Evolutionary conservation across 2,329 filamentous ascomycete genomes (phyloP).

Genomic region (Fusarium beomiforme): DNA sequence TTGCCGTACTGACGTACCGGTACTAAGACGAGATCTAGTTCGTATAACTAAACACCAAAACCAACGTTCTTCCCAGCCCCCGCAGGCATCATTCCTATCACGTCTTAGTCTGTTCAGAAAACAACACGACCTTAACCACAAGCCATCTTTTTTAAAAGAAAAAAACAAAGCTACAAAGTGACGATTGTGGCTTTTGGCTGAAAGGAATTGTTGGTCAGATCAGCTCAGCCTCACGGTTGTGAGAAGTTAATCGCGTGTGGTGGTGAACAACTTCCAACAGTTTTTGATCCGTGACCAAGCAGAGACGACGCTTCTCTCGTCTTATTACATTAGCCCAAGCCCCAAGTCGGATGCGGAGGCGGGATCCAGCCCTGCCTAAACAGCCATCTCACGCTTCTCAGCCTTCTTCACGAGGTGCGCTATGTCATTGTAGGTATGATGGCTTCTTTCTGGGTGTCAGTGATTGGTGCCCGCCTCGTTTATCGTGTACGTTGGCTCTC

Average conservation of each 20-base stretch:
- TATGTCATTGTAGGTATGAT: constrained; percentile 12
- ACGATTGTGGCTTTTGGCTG: constrained; percentile 6
- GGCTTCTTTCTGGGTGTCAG: neutral
- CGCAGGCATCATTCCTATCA: neutral
- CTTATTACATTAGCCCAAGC: neutral
- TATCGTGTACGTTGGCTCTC: neutral
- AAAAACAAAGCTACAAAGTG: neutral
- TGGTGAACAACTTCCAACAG: neutral
- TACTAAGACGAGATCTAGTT: neutral
- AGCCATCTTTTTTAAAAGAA: neutral
- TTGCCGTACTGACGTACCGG: too few species aligned
- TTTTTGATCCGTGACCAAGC: neutral
- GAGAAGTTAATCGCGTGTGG: neutral
- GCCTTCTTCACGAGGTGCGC: constrained; percentile 15
- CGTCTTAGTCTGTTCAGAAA: neutral
- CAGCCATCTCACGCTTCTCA: too few species aligned
- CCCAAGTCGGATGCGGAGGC: neutral
- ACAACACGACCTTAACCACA: neutral
- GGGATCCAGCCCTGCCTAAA: constrained; percentile 11
- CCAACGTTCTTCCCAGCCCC: constrained; percentile 1
- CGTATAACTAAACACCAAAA: neutral
- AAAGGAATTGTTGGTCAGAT: constrained; percentile 2
- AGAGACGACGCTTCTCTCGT: neutral
- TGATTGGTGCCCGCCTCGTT: constrained; percentile 41
- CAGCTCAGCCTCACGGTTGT: constrained; percentile 1